Evolutionary conservation across 2,329 filamentous ascomycete genomes (phyloP).

Genomic region (Claviceps sorghi): DNA sequence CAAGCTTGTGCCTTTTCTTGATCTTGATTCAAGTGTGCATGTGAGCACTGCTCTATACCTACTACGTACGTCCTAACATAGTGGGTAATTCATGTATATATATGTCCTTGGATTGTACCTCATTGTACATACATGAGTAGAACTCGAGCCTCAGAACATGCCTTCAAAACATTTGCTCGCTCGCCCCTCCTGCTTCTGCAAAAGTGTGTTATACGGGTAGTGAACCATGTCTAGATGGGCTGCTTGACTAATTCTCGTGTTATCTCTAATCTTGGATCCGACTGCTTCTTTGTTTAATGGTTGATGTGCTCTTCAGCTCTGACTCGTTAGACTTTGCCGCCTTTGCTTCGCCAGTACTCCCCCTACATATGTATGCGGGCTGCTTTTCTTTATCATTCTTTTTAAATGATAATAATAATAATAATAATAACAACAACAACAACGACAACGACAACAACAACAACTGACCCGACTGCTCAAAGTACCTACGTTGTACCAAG

Average conservation of each 20-base stretch:
- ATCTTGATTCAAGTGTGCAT: not conserved
- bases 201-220: not conserved
- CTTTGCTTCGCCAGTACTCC: not conserved
- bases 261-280: not conserved
- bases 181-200: not conserved
- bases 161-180: not conserved
- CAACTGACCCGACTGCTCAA: too few relatives aligned
- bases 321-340: too few relatives aligned
- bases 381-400: too few relatives aligned
- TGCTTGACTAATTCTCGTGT: too few relatives aligned
- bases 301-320: not conserved
- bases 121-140: not conserved
- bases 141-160: too few relatives aligned
- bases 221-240: too few relatives aligned
- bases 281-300: not conserved
- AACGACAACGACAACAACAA: too few relatives aligned
- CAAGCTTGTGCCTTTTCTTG: too few relatives aligned
- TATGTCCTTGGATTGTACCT: too few relatives aligned
- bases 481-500: too few relatives aligned
- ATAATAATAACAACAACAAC: too few relatives aligned
- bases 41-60: not conserved
- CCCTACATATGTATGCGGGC: not conserved
- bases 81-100: not conserved
- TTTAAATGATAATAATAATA: too few relatives aligned
- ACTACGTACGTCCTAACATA: not conserved